A percentile compares a stretch with the other conserved stretches of the same genome.
These are phyloP conservation scores for Chalciporus pseudorubinellus DNA, from an alignment of 768 basidiomycete genomes.

Conservation along the genomic window DNA sequence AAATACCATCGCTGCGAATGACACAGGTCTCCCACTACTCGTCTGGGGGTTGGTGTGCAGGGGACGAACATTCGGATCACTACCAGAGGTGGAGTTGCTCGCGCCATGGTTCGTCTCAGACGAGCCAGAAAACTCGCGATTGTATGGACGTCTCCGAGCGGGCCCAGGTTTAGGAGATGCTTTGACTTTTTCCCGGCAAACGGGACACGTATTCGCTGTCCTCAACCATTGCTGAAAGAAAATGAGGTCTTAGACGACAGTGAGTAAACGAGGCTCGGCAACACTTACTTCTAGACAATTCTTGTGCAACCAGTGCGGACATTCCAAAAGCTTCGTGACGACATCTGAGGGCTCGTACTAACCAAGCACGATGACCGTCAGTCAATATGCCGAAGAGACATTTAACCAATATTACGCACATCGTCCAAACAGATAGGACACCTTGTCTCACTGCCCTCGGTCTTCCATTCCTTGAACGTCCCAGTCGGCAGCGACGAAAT, in stretches of 20 bases:
- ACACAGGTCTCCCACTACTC: slow-evolving; percentile 12
- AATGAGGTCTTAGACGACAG: background rate
- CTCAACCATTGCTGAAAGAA: slow-evolving; percentile 71
- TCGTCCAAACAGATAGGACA: slow-evolving; percentile 88
- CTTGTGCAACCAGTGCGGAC: slow-evolving; percentile 80
- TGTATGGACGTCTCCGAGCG: slow-evolving; percentile 15
- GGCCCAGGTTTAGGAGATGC: slow-evolving; percentile 22
- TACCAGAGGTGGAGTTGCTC: background rate
- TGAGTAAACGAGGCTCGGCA: background rate
- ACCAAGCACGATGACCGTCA: slow-evolving; percentile 7
- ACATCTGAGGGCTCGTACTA: slow-evolving; percentile 65
- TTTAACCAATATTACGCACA: slow-evolving; percentile 42
- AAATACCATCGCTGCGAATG: slow-evolving; percentile 19
- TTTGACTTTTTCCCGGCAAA: slow-evolving; percentile 66
- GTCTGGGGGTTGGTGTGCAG: slow-evolving; percentile 5
- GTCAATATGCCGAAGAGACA: background rate
- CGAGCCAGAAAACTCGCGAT: slow-evolving; percentile 1
- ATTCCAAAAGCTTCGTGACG: slow-evolving; percentile 65
- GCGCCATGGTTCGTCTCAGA: slow-evolving; percentile 11
- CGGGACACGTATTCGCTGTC: slow-evolving; percentile 74
- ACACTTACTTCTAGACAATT: slow-evolving; percentile 65
- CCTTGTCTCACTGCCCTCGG: slow-evolving; percentile 61
- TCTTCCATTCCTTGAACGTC: slow-evolving; percentile 67
- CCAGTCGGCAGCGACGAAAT: slow-evolving; percentile 59
- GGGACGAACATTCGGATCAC: slow-evolving; percentile 5